These are phyloP conservation scores for Hansenula sp. DNA, from an alignment of 1,139 yeast genomes.

Conservation along the genomic window DNA sequence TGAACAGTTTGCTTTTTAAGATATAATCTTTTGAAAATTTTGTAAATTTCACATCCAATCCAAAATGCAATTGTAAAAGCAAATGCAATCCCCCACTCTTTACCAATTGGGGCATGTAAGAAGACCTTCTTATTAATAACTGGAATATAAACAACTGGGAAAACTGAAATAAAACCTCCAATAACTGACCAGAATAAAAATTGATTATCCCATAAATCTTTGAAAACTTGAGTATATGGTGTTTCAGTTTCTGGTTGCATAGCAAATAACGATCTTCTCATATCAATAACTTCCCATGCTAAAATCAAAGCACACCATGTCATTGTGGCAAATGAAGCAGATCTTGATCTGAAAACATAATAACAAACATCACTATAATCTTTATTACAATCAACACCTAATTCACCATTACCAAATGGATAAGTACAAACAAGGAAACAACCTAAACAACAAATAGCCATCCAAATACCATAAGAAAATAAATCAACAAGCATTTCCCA, in stretches of 20 bases:
- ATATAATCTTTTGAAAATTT: slow-evolving; percentile 60
- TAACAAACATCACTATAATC: slow-evolving; percentile 44
- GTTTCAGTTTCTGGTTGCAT: slow-evolving; percentile 69
- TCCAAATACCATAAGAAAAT: slow-evolving; percentile 68
- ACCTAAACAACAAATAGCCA: slow-evolving; percentile 71
- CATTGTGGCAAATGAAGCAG: slow-evolving; percentile 79
- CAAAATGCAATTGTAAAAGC: slow-evolving; percentile 62
- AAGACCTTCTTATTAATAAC: slow-evolving; percentile 79
- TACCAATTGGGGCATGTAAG: slow-evolving; percentile 67
- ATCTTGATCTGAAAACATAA: slow-evolving; percentile 73
- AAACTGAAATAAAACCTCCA: slow-evolving; percentile 65
- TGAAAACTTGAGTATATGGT: slow-evolving; percentile 54
- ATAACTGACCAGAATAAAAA: slow-evolving; percentile 82
- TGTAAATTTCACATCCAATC: slow-evolving; percentile 62
- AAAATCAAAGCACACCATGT: slow-evolving; percentile 86
- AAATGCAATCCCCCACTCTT: slow-evolving; percentile 82
- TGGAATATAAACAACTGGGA: slow-evolving; percentile 86
- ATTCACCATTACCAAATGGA: slow-evolving; percentile 61
- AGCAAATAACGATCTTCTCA: slow-evolving; percentile 66
- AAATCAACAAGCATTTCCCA: slow-evolving; percentile 71
- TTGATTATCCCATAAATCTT: slow-evolving; percentile 71
- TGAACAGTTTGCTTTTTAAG: slow-evolving; percentile 39
- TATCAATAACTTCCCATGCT: slow-evolving; percentile 89
- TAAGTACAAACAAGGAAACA: slow-evolving; percentile 65
- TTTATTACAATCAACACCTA: slow-evolving; percentile 66